These are phyloP conservation scores for Chlorella sp. DNA, from an alignment of 139 green algal genomes.

Conservation along the genomic window DNA sequence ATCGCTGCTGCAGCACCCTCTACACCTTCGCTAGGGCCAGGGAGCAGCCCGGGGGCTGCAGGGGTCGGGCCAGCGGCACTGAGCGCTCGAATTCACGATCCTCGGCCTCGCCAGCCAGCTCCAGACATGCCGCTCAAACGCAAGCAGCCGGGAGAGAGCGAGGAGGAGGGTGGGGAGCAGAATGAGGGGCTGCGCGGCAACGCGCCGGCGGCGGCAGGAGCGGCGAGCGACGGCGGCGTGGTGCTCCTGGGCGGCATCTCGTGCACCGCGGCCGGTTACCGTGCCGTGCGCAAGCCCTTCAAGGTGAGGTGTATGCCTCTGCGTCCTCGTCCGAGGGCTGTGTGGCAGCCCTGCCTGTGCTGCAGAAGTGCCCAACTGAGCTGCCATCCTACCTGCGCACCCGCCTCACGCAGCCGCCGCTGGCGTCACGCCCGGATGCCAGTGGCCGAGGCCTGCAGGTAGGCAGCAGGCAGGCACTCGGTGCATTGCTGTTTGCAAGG, in stretches of 20 bases:
- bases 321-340: not conserved
- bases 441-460: slow-evolving; percentile 13
- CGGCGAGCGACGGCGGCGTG: not conserved
- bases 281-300: slow-evolving; percentile 28
- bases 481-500: too few species aligned
- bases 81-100: too few species aligned
- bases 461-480: too few species aligned
- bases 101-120: not conserved
- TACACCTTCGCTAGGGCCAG: not conserved
- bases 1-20: too few species aligned
- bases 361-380: too few species aligned
- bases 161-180: slow-evolving; percentile 1
- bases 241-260: not conserved
- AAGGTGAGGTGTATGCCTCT: not conserved
- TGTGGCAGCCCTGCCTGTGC: too few species aligned
- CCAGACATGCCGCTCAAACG: not conserved
- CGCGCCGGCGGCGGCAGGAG: not conserved
- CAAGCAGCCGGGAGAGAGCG: not conserved
- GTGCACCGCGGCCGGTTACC: not conserved
- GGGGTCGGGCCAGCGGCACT: too few species aligned
- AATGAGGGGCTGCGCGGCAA: slow-evolving; percentile 23
- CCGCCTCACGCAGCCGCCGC: slow-evolving; percentile 11
- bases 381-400: not conserved
- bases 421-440: slow-evolving; percentile 26
- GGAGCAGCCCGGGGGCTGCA: too few species aligned